Evolutionary conservation across 495 filamentous ascomycete genomes (phyloP).

Genomic region (Eremomyces bilateralis): DNA sequence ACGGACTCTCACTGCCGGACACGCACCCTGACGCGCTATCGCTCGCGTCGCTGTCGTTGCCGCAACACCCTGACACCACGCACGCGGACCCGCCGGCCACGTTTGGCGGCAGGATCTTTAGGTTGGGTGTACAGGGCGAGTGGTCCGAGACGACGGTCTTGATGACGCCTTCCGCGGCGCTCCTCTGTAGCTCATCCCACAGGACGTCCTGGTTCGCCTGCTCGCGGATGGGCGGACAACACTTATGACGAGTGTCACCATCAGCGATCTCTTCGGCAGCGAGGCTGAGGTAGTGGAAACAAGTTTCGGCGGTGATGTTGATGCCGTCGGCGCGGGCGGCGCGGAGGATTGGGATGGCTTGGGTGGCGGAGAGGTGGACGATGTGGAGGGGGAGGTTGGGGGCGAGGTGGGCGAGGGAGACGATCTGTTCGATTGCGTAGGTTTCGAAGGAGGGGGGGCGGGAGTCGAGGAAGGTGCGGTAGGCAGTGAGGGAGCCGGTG

Average conservation of each 20-base stretch:
- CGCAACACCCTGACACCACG: background rate
- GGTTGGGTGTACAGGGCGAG: slow-evolving; percentile 81
- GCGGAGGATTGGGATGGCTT: slow-evolving; percentile 75
- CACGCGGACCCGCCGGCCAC: slow-evolving; percentile 15
- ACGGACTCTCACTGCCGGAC: no score
- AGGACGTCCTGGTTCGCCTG: slow-evolving; percentile 69
- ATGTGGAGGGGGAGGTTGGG: slow-evolving; percentile 79
- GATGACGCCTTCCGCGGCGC: slow-evolving; percentile 52
- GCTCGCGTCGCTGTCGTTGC: slow-evolving; percentile 1
- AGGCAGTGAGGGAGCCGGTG: slow-evolving; percentile 52
- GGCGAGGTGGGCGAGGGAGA: slow-evolving; percentile 59
- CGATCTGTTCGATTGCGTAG: slow-evolving; percentile 69
- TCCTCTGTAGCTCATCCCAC: slow-evolving; percentile 50
- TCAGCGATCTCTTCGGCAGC: slow-evolving; percentile 68
- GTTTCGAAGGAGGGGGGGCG: slow-evolving; percentile 81
- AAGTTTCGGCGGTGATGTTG: slow-evolving; percentile 91
- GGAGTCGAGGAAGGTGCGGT: slow-evolving; percentile 81
- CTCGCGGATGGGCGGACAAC: slow-evolving; percentile 83
- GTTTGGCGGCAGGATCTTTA: slow-evolving; percentile 65
- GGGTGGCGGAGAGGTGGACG: slow-evolving; percentile 80
- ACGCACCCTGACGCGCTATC: no score
- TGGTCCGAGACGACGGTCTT: slow-evolving; percentile 93
- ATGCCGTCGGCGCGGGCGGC: slow-evolving; percentile 57
- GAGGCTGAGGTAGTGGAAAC: slow-evolving; percentile 92
- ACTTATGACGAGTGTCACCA: slow-evolving; percentile 91